Percentiles rank a stretch among this genome's conserved stretches.
These are phyloP conservation scores for Penicillium crustosum DNA, from an alignment of 2,329 filamentous ascomycete genomes.

Conservation along the genomic window DNA sequence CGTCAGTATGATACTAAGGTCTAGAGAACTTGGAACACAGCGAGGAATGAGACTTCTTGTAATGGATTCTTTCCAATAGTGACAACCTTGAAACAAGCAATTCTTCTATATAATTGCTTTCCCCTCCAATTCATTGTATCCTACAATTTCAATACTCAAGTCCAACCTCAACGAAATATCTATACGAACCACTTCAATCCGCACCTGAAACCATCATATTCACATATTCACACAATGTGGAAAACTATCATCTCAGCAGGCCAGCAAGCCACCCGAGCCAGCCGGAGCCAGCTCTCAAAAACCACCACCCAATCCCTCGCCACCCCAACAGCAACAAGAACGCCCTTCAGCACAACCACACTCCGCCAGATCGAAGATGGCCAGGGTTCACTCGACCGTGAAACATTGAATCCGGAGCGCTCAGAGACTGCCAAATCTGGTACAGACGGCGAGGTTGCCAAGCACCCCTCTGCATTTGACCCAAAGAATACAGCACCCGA, in stretches of 20 bases:
- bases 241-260: conserved; percentile 21
- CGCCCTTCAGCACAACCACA: conserved; percentile 12
- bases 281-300: background rate
- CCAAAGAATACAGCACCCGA: conserved; percentile 67
- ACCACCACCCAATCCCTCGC: background rate
- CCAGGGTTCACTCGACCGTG: conserved; percentile 47
- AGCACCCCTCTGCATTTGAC: conserved; percentile 67
- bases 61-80: background rate
- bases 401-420: conserved; percentile 63
- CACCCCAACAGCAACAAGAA: background rate
- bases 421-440: conserved; percentile 69
- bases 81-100: background rate
- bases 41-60: background rate
- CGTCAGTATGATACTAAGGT: conserved; percentile 29
- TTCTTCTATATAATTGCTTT: background rate
- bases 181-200: background rate
- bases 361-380: conserved; percentile 10
- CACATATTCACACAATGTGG: conserved; percentile 17
- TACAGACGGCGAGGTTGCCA: conserved; percentile 60
- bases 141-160: background rate
- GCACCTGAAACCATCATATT: background rate
- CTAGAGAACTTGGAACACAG: conserved; percentile 13
- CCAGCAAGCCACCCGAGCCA: conserved; percentile 14
- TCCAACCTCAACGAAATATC: background rate
- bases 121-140: background rate